Evolutionary conservation across 2,329 filamentous ascomycete species (phyloP).

Genomic region (Fusarium agapanthi): DNA sequence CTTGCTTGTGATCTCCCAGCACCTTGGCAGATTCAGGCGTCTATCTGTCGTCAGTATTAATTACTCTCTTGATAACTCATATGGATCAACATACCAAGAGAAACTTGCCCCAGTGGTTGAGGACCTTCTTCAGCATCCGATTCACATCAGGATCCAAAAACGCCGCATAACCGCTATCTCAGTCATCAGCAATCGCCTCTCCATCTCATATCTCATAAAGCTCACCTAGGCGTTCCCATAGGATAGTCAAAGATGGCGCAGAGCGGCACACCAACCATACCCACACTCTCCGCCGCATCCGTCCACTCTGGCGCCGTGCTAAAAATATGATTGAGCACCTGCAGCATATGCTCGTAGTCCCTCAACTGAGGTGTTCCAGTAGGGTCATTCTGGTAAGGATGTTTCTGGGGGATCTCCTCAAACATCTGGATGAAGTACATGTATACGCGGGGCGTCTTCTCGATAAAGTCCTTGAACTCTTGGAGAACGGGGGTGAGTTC

Average conservation of each 20-base stretch:
- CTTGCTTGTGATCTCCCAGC: slow-evolving; percentile 52
- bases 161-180: slow-evolving; percentile 57
- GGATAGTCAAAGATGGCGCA: slow-evolving; percentile 63
- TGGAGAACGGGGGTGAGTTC: slow-evolving; percentile 66
- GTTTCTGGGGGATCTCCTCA: slow-evolving; percentile 68
- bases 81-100: slow-evolving; percentile 50
- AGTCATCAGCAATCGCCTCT: not conserved
- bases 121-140: slow-evolving; percentile 60
- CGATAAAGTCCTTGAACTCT: slow-evolving; percentile 74
- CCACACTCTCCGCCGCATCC: slow-evolving; percentile 59
- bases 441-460: slow-evolving; percentile 68
- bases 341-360: slow-evolving; percentile 73
- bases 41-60: slow-evolving; percentile 30
- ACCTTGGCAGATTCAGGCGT: slow-evolving; percentile 64
- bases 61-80: not conserved
- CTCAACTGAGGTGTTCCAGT: slow-evolving; percentile 70
- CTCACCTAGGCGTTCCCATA: slow-evolving; percentile 62
- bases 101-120: slow-evolving; percentile 67
- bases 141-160: slow-evolving; percentile 66
- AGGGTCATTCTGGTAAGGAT: slow-evolving; percentile 68
- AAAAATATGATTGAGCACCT: slow-evolving; percentile 69
- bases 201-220: not conserved
- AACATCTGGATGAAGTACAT: slow-evolving; percentile 76
- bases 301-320: slow-evolving; percentile 62
- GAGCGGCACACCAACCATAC: slow-evolving; percentile 64